Conservation (phyloP, 345 rosid species). For the Cardiospermum halicacabum region DNA sequence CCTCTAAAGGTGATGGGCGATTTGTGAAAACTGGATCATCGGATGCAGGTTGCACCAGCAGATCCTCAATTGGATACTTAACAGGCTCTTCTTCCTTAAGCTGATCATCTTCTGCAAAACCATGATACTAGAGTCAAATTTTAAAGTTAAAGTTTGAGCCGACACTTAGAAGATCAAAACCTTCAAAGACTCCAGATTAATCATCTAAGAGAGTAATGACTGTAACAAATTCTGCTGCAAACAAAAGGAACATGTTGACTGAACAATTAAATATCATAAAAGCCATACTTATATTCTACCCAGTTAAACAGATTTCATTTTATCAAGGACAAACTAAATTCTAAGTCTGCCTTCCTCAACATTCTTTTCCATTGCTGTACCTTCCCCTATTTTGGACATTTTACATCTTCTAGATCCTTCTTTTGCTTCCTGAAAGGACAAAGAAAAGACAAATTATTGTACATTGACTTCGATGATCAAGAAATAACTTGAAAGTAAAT, state of each 20-base stretch:
- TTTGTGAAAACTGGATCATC: slow-evolving; percentile 66
- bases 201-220: not conserved
- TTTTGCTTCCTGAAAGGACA: slow-evolving; percentile 43
- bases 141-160: not conserved
- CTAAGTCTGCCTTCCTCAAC: slow-evolving; percentile 21
- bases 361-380: slow-evolving; percentile 21
- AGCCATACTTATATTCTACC: not conserved
- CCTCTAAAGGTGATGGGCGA: slow-evolving; percentile 75
- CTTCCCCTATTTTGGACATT: slow-evolving; percentile 54
- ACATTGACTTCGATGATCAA: not conserved
- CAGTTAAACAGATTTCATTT: not conserved
- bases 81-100: slow-evolving; percentile 40
- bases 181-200: not conserved
- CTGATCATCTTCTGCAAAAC: slow-evolving; percentile 44
- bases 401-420: slow-evolving; percentile 42
- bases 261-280: not conserved
- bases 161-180: not conserved
- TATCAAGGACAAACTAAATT: not conserved
- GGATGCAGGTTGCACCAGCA: slow-evolving; percentile 57
- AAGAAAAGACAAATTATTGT: slow-evolving; percentile 16
- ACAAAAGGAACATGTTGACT: not conserved
- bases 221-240: not conserved
- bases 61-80: slow-evolving; percentile 91
- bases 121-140: slow-evolving; percentile 9
- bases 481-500: slow-evolving; percentile 1